Evolutionary conservation across 2,329 filamentous ascomycete genomes (phyloP), one percentile per base, ranked within the genome.

Genomic region (Colletotrichum noveboracense): DNA sequence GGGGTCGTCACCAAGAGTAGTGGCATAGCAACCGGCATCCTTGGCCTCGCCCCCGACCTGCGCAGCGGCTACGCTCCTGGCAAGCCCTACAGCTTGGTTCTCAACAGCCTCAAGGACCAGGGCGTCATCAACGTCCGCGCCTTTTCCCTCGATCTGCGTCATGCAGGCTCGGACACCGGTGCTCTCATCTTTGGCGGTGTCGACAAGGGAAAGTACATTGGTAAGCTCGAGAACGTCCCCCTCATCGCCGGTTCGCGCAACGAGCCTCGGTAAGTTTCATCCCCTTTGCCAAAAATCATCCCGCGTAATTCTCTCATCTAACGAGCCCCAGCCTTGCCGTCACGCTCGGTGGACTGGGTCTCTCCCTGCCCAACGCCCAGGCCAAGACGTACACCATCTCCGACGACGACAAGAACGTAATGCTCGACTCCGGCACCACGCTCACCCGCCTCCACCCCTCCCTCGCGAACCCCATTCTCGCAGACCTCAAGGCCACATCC

Each of bases 351-450:
- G 81, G 77, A 5, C 66, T 87, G 3, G 84, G 84, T 13, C 68
- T 85, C 26, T 82, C 81, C 3, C n/a, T 82, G 16, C 67, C 66
- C n/a, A 78, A 71, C 26, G 56, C 75, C 8, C 74, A 79, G 1
- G 28, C 79, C 48, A 80, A 74, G 64, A 58, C 52, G 10, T 83
- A 81, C 77, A 66, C 75, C 18, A 78, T 86, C 1, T 56, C 70
- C 3, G 76, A 71, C 2, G 74, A 80, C 8, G 86, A 88, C 28
- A 78, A 83, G 12, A 85, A 84, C 64, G 86, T 88, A 26, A 84
- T 89, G 80, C 84, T 91, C 67, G 90, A 91, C 82, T 89, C 87
- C 4, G 90, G 90, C 67, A 88, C 88, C 2, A 90, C 89, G 1
- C 80, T 91, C 14, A 86, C 83, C 5, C 84, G 87, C 24, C 84